These are phyloP conservation scores for Colletotrichum graminicola DNA, from an alignment of 2,329 filamentous ascomycete species.

Conservation along the genomic window DNA sequence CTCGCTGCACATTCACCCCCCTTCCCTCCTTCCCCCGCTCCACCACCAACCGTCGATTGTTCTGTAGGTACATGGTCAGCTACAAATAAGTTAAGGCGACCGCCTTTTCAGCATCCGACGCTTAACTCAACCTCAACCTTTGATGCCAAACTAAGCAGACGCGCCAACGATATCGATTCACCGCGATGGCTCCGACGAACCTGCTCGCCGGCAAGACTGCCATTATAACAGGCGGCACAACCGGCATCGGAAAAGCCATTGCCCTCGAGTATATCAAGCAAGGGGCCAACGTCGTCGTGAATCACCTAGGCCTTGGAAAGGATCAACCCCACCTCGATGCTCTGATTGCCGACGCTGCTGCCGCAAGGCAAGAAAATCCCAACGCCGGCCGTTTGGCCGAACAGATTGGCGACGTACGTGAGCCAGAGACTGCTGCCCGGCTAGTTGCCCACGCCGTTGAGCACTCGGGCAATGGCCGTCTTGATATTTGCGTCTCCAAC, in stretches of 20 bases:
- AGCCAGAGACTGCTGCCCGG: slow-evolving; percentile 76
- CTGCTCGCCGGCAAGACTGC: slow-evolving; percentile 82
- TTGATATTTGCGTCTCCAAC: slow-evolving; percentile 89
- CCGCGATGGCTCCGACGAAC: slow-evolving; percentile 58
- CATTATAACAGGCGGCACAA: slow-evolving; percentile 88
- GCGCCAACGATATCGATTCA: background rate
- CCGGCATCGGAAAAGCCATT: slow-evolving; percentile 89
- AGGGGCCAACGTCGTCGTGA: slow-evolving; percentile 83
- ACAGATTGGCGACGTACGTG: slow-evolving; percentile 81
- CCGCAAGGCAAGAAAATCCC: slow-evolving; percentile 59
- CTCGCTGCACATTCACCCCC: slow-evolving; percentile 36
- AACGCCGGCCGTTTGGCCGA: slow-evolving; percentile 71
- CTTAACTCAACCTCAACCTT: slow-evolving; percentile 12
- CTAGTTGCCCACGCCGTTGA: slow-evolving; percentile 76
- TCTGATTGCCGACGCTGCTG: slow-evolving; percentile 64
- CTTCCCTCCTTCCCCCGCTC: background rate
- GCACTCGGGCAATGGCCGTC: slow-evolving; percentile 64
- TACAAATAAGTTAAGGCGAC: slow-evolving; percentile 11
- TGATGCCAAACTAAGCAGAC: background rate
- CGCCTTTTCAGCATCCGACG: slow-evolving; percentile 11
- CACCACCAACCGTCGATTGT: background rate
- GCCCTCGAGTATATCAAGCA: slow-evolving; percentile 82
- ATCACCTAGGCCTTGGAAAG: slow-evolving; percentile 75
- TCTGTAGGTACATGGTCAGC: slow-evolving; percentile 2
- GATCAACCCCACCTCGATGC: slow-evolving; percentile 66